These are phyloP conservation scores for Macrophomina tecta DNA, from an alignment of 2,329 filamentous ascomycete genomes.

Conservation along the genomic window DNA sequence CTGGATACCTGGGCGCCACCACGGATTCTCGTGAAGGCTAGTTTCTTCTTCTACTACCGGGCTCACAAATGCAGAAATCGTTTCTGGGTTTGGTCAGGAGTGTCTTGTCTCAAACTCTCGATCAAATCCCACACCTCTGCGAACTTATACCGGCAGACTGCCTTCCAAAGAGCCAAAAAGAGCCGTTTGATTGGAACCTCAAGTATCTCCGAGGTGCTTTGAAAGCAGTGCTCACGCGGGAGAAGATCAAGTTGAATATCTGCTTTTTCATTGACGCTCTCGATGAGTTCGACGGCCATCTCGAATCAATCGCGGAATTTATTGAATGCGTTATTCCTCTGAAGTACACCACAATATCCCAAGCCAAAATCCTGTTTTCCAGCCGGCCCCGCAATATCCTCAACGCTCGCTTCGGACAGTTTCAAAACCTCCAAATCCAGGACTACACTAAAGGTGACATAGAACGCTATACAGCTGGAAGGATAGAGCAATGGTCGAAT, in stretches of 20 bases:
- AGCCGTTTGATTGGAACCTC: neutral
- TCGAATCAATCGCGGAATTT: neutral
- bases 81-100: conserved; percentile 48
- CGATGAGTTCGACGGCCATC: conserved; percentile 12
- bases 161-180: neutral
- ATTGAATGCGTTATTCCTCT: neutral
- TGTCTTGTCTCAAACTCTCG: conserved; percentile 42
- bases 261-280: conserved; percentile 20
- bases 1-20: conserved; percentile 44
- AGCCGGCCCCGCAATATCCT: conserved; percentile 31
- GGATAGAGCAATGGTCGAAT: neutral
- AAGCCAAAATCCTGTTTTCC: conserved; percentile 9
- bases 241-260: neutral
- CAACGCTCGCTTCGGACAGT: conserved; percentile 27
- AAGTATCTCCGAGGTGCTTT: neutral
- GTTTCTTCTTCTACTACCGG: conserved; percentile 54
- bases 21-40: conserved; percentile 38
- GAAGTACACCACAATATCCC: too few species aligned
- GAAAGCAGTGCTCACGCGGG: neutral
- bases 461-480: conserved; percentile 21
- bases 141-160: neutral
- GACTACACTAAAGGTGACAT: conserved; percentile 31
- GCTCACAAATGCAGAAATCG: conserved; percentile 48
- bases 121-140: neutral
- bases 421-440: conserved; percentile 27